Evolutionary conservation across 2,329 filamentous ascomycete genomes (phyloP), one percentile per base, ranked within the genome.

Genomic region (Triangularia verruculosa): DNA sequence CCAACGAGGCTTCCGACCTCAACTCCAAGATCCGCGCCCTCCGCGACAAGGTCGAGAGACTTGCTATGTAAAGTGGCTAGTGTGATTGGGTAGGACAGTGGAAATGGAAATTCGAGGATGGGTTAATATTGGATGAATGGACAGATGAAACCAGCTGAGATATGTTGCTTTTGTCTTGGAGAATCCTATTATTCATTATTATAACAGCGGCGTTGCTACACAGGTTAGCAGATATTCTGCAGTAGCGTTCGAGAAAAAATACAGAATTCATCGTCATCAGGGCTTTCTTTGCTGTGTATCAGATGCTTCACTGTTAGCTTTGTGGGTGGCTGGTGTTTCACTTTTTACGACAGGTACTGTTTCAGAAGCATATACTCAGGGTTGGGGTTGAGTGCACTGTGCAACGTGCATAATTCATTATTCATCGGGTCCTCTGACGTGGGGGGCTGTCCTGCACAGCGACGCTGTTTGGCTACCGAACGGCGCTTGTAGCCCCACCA

Each of bases 1-100:
- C 90, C 78, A 96, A 96, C 84, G 92, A 96, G 80, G 90, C 89
- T 43, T 91, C 87, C 73, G 93, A 97, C 78, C 83, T 98, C 65
- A 91, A 89, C 78, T 86, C 86, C 74, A 92, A 96, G 83, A 97
- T 98, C 78, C 86, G 90, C 72, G 84, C 88, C 69, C 83, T 97
- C 74, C 96, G 94, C 84, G 91, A 96, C 80, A 96, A 97, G 87
- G 91, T 98, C 62, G 94, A 98, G 85, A 87, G 93, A 72, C 85
- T 97, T 71, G 93, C 94, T 83, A 97, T 97, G 81, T 97, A 89
- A 86, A 70, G 43, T 61, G 60, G 34, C 13, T 15, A n/a, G 12
- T n/a, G 34, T 17, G 34, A 52, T 9, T 56, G 34, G 52, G 8
- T 56, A n/a, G 39, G 13, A 15, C 1, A 27, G n/a, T 43, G 55